Percentiles rank a stretch among this genome's conserved stretches.
These are phyloP conservation scores for Leptodermis oblonga DNA, from an alignment of 257 asterid species.

Conservation along the genomic window DNA sequence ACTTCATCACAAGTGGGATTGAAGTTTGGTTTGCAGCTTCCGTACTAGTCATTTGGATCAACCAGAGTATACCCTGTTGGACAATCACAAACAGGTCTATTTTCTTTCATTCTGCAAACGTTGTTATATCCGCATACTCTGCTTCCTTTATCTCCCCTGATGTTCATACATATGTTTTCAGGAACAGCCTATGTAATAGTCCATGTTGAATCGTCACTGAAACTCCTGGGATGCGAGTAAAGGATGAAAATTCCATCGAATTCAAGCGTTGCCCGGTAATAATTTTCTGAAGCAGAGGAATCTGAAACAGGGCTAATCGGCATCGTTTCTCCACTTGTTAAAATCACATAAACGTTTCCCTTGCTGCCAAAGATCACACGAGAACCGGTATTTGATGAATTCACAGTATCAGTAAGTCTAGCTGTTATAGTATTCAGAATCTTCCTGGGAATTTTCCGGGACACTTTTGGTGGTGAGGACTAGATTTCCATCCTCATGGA, in stretches of 20 bases:
- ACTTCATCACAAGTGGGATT: slow-evolving; percentile 31
- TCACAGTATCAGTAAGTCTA: slow-evolving; percentile 14
- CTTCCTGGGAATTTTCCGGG: slow-evolving; percentile 23
- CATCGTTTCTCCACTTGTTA: slow-evolving; percentile 15
- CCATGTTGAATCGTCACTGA: slow-evolving; percentile 27
- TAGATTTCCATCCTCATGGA: slow-evolving; percentile 33
- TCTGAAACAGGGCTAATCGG: slow-evolving; percentile 7
- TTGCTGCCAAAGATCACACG: slow-evolving; percentile 26
- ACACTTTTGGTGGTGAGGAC: slow-evolving; percentile 28
- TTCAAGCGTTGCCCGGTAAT: slow-evolving; percentile 35
- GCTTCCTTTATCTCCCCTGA: slow-evolving; percentile 25
- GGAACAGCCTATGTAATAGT: slow-evolving; percentile 23
- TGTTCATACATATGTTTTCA: slow-evolving; percentile 25
- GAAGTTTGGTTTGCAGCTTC: slow-evolving; percentile 39
- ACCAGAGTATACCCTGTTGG: slow-evolving; percentile 34
- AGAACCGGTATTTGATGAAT: slow-evolving; percentile 31
- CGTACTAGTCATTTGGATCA: slow-evolving; percentile 34
- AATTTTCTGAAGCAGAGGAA: slow-evolving; percentile 25
- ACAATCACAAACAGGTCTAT: slow-evolving; percentile 44
- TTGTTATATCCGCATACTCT: slow-evolving; percentile 67
- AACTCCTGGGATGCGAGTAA: slow-evolving; percentile 38
- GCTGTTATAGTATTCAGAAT: slow-evolving; percentile 40
- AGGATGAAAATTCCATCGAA: slow-evolving; percentile 46
- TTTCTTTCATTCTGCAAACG: slow-evolving; percentile 29
- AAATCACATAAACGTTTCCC: slow-evolving; percentile 26